Evolutionary conservation across 345 rosid species (phyloP).

Genomic region (Camelina sativa): DNA sequence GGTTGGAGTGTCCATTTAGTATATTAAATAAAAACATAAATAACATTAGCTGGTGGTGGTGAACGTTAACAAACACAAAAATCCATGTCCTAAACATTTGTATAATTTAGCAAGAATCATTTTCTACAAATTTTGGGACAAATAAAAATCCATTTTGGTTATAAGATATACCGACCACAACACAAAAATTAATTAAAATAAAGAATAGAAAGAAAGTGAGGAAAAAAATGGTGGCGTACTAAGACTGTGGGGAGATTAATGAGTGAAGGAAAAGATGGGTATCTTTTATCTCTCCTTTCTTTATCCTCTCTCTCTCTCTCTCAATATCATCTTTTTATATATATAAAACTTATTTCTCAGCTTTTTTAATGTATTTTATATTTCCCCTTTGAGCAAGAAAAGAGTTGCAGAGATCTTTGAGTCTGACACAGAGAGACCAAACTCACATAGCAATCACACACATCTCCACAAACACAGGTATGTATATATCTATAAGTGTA

Average conservation of each 20-base stretch:
- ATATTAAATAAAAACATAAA: not conserved
- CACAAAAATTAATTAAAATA: not conserved
- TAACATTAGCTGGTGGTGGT: not conserved
- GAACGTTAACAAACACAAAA: constrained; percentile 6
- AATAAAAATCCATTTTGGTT: constrained; percentile 2
- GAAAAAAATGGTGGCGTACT: constrained; percentile 43
- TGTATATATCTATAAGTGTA: constrained; percentile 34
- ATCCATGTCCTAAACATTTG: not conserved
- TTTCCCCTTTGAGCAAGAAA: constrained; percentile 50
- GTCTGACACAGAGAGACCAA: constrained; percentile 64
- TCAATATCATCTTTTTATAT: constrained; percentile 4
- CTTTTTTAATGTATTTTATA: constrained; percentile 42
- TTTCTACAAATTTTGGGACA: not conserved
- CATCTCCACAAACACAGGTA: constrained; percentile 45
- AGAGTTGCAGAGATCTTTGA: constrained; percentile 66
- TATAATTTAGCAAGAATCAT: not conserved
- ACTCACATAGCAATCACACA: constrained; percentile 52
- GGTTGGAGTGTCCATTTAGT: constrained; percentile 22
- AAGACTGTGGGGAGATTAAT: constrained; percentile 45
- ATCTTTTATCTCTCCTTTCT: constrained; percentile 41
- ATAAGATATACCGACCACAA: constrained; percentile 44
- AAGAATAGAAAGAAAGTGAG: not conserved
- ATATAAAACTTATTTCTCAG: constrained; percentile 35
- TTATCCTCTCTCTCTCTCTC: constrained; percentile 11
- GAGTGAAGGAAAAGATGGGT: constrained; percentile 53